Conservation (phyloP, 108 stramenopile genomes). For the Skeletonema tropicum region DNA sequence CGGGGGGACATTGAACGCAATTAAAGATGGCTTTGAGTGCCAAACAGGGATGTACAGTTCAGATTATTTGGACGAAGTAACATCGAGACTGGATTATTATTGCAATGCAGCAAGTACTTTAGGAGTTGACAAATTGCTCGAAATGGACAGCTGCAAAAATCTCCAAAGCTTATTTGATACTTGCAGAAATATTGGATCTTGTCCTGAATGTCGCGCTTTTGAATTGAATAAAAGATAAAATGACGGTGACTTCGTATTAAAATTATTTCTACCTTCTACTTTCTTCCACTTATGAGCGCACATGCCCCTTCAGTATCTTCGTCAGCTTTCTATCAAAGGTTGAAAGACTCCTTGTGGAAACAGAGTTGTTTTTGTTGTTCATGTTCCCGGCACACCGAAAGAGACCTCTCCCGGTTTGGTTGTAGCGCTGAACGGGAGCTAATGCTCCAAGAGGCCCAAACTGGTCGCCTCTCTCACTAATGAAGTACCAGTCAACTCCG, state of each 20-base stretch:
- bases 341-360: background rate
- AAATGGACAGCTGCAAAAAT: too few species aligned
- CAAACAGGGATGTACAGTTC: background rate
- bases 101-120: conserved; percentile 14
- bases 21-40: conserved; percentile 19
- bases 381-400: conserved; percentile 1
- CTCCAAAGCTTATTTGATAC: too few species aligned
- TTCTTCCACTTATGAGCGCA: background rate
- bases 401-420: conserved; percentile 6
- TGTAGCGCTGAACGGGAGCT: background rate
- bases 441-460: conserved; percentile 13
- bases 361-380: background rate
- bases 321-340: background rate
- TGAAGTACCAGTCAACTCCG: conserved; percentile 8
- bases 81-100: conserved; percentile 19
- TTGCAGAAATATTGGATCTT: too few species aligned
- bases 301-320: background rate
- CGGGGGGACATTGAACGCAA: conserved; percentile 23
- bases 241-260: too few species aligned
- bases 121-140: background rate
- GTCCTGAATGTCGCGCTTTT: too few species aligned
- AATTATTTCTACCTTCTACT: background rate
- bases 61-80: background rate
- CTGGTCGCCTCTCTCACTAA: conserved; percentile 7
- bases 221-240: too few species aligned